Evolutionary conservation across 2,329 filamentous ascomycete species (phyloP).

Genomic region (Fusarium sp.): DNA sequence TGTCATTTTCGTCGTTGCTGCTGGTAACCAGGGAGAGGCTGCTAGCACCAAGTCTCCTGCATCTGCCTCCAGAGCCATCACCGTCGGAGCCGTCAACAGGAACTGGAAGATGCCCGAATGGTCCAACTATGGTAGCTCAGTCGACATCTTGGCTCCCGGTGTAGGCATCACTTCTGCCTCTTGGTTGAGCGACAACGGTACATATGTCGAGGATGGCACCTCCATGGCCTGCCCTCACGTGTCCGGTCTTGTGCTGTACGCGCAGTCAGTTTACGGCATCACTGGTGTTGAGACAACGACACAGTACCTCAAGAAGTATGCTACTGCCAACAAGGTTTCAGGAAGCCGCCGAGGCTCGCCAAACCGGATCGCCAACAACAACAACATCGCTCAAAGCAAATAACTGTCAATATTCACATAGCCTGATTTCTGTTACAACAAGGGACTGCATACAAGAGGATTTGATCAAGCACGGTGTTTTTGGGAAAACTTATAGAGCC

Average conservation of each 20-base stretch:
- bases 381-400: slow-evolving; percentile 44
- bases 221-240: slow-evolving; percentile 74
- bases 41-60: slow-evolving; percentile 49
- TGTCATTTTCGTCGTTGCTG: slow-evolving; percentile 66
- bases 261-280: slow-evolving; percentile 59
- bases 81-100: slow-evolving; percentile 54
- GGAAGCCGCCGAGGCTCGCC: slow-evolving; percentile 55
- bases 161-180: slow-evolving; percentile 61
- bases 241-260: slow-evolving; percentile 66
- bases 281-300: slow-evolving; percentile 53
- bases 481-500: slow-evolving; percentile 7
- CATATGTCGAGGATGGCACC: slow-evolving; percentile 66
- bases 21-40: slow-evolving; percentile 61
- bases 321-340: slow-evolving; percentile 56
- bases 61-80: slow-evolving; percentile 49
- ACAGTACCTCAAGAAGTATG: slow-evolving; percentile 56
- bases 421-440: background rate
- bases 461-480: slow-evolving; percentile 22
- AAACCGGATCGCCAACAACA: slow-evolving; percentile 66
- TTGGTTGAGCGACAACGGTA: slow-evolving; percentile 58
- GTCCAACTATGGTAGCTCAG: slow-evolving; percentile 62
- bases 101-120: slow-evolving; percentile 58
- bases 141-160: slow-evolving; percentile 67
- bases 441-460: background rate
- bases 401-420: background rate